phyloP scores from a whole-genome alignment of 1,139 yeast genomes.

The Yamadazyma triangularis region DNA sequence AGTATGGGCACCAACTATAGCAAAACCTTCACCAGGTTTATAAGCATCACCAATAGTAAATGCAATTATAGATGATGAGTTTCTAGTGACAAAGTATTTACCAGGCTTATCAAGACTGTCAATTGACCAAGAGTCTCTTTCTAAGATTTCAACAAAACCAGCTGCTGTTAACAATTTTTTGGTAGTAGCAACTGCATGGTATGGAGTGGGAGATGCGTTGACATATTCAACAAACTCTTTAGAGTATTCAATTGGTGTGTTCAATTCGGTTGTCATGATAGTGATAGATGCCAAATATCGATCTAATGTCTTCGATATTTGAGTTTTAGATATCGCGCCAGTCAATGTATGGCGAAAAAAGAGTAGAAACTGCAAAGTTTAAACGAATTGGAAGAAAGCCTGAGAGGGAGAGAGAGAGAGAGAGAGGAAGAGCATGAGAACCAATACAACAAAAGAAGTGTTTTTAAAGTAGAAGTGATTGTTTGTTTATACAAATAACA shows the following conservation, averaged over 20 bases:
- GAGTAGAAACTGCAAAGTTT: too few relatives aligned
- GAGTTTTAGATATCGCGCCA: too few relatives aligned
- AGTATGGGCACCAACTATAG: slow-evolving; percentile 91
- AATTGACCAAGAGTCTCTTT: slow-evolving; percentile 63
- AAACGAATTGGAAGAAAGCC: too few relatives aligned
- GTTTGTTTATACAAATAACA: too few relatives aligned
- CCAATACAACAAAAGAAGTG: too few relatives aligned
- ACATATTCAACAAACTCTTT: slow-evolving; percentile 70
- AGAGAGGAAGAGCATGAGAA: too few relatives aligned
- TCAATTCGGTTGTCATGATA: not conserved
- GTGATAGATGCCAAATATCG: too few relatives aligned
- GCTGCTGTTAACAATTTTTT: slow-evolving; percentile 47
- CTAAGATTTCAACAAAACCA: slow-evolving; percentile 75
- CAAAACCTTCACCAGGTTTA: slow-evolving; percentile 76
- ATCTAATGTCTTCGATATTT: too few relatives aligned
- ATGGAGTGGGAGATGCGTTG: slow-evolving; percentile 88
- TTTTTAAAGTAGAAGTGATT: too few relatives aligned
- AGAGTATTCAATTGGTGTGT: slow-evolving; percentile 26
- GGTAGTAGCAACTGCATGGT: slow-evolving; percentile 78
- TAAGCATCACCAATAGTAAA: slow-evolving; percentile 75
- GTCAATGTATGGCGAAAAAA: too few relatives aligned
- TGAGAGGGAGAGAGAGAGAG: too few relatives aligned
- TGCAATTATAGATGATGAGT: slow-evolving; percentile 83
- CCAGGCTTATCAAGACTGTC: slow-evolving; percentile 45
- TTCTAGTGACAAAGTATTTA: slow-evolving; percentile 79